Conservation (phyloP, 1,284 basidiomycete species). For the Porphyrellus sp. region DNA sequence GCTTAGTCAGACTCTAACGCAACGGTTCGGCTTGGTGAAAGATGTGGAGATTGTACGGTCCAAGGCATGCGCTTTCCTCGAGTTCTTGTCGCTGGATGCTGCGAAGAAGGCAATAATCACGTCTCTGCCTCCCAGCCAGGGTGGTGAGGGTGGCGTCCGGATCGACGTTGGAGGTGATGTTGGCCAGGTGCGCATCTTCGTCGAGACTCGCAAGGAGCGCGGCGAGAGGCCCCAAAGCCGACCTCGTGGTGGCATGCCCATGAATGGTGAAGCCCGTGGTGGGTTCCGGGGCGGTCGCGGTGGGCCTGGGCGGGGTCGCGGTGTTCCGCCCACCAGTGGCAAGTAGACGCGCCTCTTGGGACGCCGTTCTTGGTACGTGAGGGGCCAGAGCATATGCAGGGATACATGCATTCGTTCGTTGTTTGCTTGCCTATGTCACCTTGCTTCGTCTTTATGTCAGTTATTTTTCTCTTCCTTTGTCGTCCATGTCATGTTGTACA, state of each 20-base stretch:
- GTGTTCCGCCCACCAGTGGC: conserved; percentile 27
- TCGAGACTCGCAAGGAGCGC: conserved; percentile 90
- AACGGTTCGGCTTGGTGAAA: conserved; percentile 83
- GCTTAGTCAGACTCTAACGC: conserved; percentile 57
- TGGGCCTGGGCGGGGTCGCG: conserved; percentile 37
- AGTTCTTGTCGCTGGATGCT: conserved; percentile 77
- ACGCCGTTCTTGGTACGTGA: conserved; percentile 3
- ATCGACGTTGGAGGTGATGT: conserved; percentile 57
- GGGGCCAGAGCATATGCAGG: conserved; percentile 8
- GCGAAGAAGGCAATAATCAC: conserved; percentile 84
- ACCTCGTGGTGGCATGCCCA: conserved; percentile 47
- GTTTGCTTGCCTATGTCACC: conserved; percentile 14
- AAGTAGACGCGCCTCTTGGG: conserved; percentile 16
- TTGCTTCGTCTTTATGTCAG: conserved; percentile 10
- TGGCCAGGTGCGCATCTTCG: conserved; percentile 59
- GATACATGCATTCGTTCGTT: conserved; percentile 13
- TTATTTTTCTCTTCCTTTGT: conserved; percentile 3
- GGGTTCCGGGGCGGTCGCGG: conserved; percentile 37
- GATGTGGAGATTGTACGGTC: conserved; percentile 84
- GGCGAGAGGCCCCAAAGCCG: conserved; percentile 62
- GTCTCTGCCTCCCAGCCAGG: conserved; percentile 60
- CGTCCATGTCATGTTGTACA: conserved; percentile 19
- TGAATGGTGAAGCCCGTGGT: conserved; percentile 42
- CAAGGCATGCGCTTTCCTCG: conserved; percentile 94
- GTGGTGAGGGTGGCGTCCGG: conserved; percentile 87